Conservation (phyloP, 1,284 basidiomycete genomes). For the Omphalotus olearius region DNA sequence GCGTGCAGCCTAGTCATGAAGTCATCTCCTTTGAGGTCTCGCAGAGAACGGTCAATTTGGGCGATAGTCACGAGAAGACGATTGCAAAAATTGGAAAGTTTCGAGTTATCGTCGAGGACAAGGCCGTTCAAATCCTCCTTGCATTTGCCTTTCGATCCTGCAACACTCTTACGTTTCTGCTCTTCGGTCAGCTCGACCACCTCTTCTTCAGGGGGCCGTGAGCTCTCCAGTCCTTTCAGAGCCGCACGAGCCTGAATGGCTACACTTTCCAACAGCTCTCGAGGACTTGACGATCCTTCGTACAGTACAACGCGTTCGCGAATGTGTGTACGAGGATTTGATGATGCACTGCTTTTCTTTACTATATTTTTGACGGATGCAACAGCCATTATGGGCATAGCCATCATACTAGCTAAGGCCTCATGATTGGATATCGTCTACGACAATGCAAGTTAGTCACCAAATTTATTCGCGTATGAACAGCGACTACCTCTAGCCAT, state of each 20-base stretch:
- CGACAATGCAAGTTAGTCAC: background rate
- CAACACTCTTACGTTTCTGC: conserved; percentile 72
- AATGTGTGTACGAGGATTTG: conserved; percentile 41
- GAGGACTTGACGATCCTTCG: conserved; percentile 83
- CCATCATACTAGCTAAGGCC: conserved; percentile 89
- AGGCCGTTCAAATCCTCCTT: conserved; percentile 39
- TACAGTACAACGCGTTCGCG: conserved; percentile 80
- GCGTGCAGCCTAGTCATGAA: conserved; percentile 77
- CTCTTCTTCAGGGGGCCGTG: conserved; percentile 43
- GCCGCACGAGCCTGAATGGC: conserved; percentile 87
- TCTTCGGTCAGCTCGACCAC: conserved; percentile 75
- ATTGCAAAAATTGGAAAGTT: conserved; percentile 65
- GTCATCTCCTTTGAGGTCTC: conserved; percentile 79
- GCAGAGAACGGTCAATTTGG: conserved; percentile 80
- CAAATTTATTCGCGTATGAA: background rate
- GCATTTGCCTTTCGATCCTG: conserved; percentile 56
- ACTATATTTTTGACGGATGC: conserved; percentile 60
- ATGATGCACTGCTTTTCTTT: conserved; percentile 34
- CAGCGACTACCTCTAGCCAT: conserved; percentile 75
- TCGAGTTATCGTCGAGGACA: conserved; percentile 64
- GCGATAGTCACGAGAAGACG: conserved; percentile 76
- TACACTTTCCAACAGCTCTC: conserved; percentile 85
- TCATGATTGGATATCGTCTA: conserved; percentile 89
- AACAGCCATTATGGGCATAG: conserved; percentile 90
- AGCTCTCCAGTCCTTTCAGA: conserved; percentile 74